Percentiles rank a stretch among this genome's conserved stretches.
Evolutionary conservation across 78 protist species (phyloP).

Genomic region (Anaeramoeba ignava): DNA sequence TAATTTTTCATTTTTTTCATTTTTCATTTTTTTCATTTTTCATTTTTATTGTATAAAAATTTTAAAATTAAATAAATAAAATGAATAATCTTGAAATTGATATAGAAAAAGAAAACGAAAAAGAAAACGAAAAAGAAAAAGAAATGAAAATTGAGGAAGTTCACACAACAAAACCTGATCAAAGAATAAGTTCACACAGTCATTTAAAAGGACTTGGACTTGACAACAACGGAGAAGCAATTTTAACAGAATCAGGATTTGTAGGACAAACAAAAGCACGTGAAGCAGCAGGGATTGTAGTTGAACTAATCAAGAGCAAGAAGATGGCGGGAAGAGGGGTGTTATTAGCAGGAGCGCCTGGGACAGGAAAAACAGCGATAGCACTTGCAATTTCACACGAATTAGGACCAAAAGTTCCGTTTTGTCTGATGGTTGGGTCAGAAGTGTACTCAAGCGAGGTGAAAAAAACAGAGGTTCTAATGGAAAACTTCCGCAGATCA

Average conservation of each 20-base stretch:
- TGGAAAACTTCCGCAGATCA: slow-evolving; percentile 96
- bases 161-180: slow-evolving; percentile 54
- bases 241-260: slow-evolving; percentile 70
- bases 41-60: not conserved
- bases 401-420: slow-evolving; percentile 96
- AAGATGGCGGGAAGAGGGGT: slow-evolving; percentile 99
- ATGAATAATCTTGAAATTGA: not conserved
- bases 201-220: slow-evolving; percentile 97
- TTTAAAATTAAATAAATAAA: not conserved
- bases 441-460: slow-evolving; percentile 90
- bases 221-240: slow-evolving; percentile 69
- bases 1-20: too few relatives aligned
- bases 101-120: not conserved
- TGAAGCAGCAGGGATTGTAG: slow-evolving; percentile 93
- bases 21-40: not conserved
- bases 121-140: not conserved
- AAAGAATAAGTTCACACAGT: slow-evolving; percentile 87
- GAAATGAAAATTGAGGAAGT: slow-evolving; percentile 75
- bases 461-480: slow-evolving; percentile 93
- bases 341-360: slow-evolving; percentile 96
- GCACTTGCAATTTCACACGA: slow-evolving; percentile 92
- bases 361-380: slow-evolving; percentile 88
- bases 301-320: slow-evolving; percentile 83
- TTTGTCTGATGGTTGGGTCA: slow-evolving; percentile 95
- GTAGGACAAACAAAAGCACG: slow-evolving; percentile 96